Conservation (phyloP, 73 alveolate genomes). For the Uronychia binucleata region DNA sequence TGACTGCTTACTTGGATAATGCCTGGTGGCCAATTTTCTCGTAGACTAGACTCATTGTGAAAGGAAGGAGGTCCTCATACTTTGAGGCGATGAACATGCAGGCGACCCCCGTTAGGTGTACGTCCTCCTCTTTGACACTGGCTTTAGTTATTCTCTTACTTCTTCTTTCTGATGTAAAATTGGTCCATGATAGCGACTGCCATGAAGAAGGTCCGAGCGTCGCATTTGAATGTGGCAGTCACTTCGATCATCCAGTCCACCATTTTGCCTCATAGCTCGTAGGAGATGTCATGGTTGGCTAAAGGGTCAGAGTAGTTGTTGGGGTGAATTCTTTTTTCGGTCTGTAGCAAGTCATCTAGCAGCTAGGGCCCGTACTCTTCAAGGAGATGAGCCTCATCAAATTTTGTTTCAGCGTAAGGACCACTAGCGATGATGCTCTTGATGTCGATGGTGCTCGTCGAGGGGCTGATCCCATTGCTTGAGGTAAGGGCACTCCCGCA, state of each 20-base stretch:
- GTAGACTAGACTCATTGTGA: slow-evolving; percentile 50
- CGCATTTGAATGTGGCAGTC: slow-evolving; percentile 69
- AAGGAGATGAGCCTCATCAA: background rate
- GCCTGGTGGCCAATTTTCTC: slow-evolving; percentile 53
- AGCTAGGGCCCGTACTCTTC: background rate
- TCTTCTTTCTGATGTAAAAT: slow-evolving; percentile 50
- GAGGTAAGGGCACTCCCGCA: background rate
- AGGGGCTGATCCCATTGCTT: background rate
- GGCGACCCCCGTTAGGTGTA: slow-evolving; percentile 85
- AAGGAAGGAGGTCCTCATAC: slow-evolving; percentile 74
- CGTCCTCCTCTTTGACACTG: background rate
- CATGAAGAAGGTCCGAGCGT: slow-evolving; percentile 76
- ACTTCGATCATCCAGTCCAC: slow-evolving; percentile 98
- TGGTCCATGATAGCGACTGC: slow-evolving; percentile 90
- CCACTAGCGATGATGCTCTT: background rate
- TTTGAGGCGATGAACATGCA: slow-evolving; percentile 88
- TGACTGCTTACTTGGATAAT: slow-evolving; percentile 8
- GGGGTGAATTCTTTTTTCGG: background rate
- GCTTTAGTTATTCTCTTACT: background rate
- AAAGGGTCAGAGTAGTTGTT: background rate
- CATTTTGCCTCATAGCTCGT: slow-evolving; percentile 80
- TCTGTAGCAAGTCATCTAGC: background rate
- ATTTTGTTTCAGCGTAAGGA: background rate
- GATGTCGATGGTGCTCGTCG: background rate
- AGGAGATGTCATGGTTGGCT: background rate